Evolutionary conservation across 1,139 yeast species (phyloP), one percentile per base, ranked within the genome.

Genomic region (Pichia inconspicua): DNA sequence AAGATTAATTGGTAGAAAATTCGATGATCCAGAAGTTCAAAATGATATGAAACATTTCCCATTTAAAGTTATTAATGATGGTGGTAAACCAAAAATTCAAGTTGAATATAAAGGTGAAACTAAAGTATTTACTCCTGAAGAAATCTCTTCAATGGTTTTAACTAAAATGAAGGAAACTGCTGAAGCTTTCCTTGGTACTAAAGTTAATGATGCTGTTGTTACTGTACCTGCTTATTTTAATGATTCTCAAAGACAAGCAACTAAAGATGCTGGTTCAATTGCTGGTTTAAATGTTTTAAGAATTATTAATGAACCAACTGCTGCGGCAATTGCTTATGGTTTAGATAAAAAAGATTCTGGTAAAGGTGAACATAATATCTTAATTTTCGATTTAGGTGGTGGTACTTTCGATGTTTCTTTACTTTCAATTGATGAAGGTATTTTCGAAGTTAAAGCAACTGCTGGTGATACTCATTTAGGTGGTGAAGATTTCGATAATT

Each of bases 381-480:
- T 89, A 66, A 88, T 89, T 64, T 89, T 88, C 72, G 97, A 89
- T 72, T 78, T 89, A 66, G 97, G 97, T 80, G 97, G 97, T 76
- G 97, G 97, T 78, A 89, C 97, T 64, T 89, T 89, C 71, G 97
- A 89, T 85, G 97, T 89, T 50, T 89, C 97, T 40, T 77, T 89
- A 59, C 77, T 89, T 62, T 83, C 92, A 49, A 89, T 89, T 68
- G 95, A 89, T 70, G 96, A 88, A 58, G 97, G 97, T 79, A 86
- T 89, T 61, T 89, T 89, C 70, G 95, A 89, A 72, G 97, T 89
- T 64, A 87, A 88, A 78, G 90, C 97, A 55, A 89, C 97, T 60
- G 96, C 96, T 52, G 97, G 97, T 84, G 96, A 89, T 74, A 89
- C 97, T 58, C 97, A 89, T 73, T 80, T 89, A 76, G 97, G 97